Percentiles rank a stretch among this genome's conserved stretches.
phyloP scores from a whole-genome alignment of 495 filamentous ascomycete genomes.

The Annulohypoxylon bovei region DNA sequence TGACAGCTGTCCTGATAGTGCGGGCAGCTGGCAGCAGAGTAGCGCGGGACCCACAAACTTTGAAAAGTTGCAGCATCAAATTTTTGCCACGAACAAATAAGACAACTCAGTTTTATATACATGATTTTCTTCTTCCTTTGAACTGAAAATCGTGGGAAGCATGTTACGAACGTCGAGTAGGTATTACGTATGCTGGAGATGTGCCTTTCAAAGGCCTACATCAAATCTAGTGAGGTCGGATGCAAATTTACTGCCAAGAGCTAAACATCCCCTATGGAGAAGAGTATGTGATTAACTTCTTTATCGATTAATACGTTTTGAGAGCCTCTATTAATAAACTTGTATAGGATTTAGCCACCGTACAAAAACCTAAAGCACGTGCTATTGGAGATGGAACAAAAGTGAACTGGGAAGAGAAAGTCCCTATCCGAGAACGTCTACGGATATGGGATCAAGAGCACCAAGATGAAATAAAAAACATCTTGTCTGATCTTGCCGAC shows the following conservation, averaged over 20 bases:
- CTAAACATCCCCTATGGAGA: slow-evolving; percentile 17
- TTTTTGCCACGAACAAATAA: slow-evolving; percentile 32
- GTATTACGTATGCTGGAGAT: slow-evolving; percentile 46
- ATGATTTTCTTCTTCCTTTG: neutral
- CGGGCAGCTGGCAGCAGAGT: slow-evolving; percentile 2
- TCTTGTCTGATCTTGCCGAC: slow-evolving; percentile 48
- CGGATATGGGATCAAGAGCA: slow-evolving; percentile 64
- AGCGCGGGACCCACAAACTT: neutral
- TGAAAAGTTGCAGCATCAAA: slow-evolving; percentile 33
- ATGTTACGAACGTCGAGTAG: slow-evolving; percentile 40
- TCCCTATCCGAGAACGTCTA: slow-evolving; percentile 60
- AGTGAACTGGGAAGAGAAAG: neutral
- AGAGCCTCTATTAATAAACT: slow-evolving; percentile 8
- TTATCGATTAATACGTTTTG: neutral
- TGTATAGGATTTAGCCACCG: slow-evolving; percentile 38
- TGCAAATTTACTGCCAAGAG: slow-evolving; percentile 18
- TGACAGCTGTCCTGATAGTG: neutral
- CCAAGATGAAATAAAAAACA: slow-evolving; percentile 47
- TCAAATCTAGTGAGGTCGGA: slow-evolving; percentile 12
- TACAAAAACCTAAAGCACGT: slow-evolving; percentile 7
- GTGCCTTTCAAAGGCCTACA: slow-evolving; percentile 21
- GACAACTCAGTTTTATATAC: slow-evolving; percentile 15
- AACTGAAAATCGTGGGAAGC: neutral
- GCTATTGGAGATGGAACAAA: slow-evolving; percentile 20
- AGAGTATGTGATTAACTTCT: slow-evolving; percentile 32